Evolutionary conservation across 805 yeast species (phyloP), one percentile per base, ranked within the genome.

Genomic region (Candida sonorensis): DNA sequence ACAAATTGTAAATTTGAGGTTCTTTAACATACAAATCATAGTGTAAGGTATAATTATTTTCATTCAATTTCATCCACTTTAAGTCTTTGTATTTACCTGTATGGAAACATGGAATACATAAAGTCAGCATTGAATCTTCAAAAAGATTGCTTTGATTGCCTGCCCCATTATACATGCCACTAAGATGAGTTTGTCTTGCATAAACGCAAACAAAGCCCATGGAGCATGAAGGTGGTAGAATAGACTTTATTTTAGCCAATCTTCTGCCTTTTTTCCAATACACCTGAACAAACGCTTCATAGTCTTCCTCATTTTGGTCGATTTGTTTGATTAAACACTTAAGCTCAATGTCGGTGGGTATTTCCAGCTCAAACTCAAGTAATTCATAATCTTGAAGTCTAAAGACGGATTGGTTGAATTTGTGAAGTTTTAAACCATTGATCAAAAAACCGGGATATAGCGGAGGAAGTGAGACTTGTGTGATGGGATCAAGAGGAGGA

Each of bases 381-480:
- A 84, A 61, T 50, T 92, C 97, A 28, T 72, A 67, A 50, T 86
- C 94, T 29, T 69, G 64, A 44, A 90, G 59, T 38, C 80, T 72
- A 4, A 88, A 74, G 38, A 85, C 57, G 0, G 94, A 83, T 38
- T 84, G 79, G 55, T 85, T 83, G 61, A 73, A 90, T 51, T 77
- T 79, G 37, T 70, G 60, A 33, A 87, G 67, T 37, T 66, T 64
- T 26, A 90, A 53, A 2, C 67, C 64, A 49, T 76, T 72, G 24
- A 61, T 64, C 54, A 81, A 75, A 47, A 81, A 86, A 0, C 85
- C 81, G 0, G 95, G 88, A 49, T 86, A 83, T n/a, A 81, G 74
- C 19, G 94, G 71, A 0, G 98, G 98, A 30, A 90, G 62, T 28
- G 86, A 75, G 37, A 85, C 67, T 11, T 92, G 88, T 15, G 81